Evolutionary conservation across 1,139 yeast genomes (phyloP).

Genomic region (Geotrichum candidum): DNA sequence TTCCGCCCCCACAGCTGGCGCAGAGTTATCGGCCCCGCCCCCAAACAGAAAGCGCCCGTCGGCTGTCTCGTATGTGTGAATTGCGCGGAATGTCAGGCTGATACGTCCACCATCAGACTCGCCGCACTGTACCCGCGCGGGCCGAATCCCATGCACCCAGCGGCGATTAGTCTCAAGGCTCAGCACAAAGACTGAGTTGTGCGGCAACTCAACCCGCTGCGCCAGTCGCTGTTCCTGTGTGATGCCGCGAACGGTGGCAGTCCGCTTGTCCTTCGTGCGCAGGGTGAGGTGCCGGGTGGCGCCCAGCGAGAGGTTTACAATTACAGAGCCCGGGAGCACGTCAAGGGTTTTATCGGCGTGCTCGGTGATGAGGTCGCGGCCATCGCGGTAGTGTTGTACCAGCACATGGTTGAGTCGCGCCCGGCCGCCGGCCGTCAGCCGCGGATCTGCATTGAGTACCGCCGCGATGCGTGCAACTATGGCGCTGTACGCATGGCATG

Average conservation of each 20-base stretch:
- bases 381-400: conserved; percentile 22
- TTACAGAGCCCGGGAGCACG: conserved; percentile 20
- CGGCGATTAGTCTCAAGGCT: conserved; percentile 20
- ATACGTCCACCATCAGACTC: conserved; percentile 18
- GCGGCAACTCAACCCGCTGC: conserved; percentile 16
- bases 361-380: conserved; percentile 22
- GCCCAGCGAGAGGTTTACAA: conserved; percentile 22
- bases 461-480: conserved; percentile 14
- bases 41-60: conserved; percentile 19
- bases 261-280: conserved; percentile 15
- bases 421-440: not conserved
- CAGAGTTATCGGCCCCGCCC: conserved; percentile 14
- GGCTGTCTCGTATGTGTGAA: conserved; percentile 18
- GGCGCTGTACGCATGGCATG: conserved; percentile 15
- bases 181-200: conserved; percentile 21
- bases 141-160: conserved; percentile 23
- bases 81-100: conserved; percentile 21
- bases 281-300: conserved; percentile 20
- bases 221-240: not conserved
- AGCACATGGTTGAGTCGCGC: conserved; percentile 20
- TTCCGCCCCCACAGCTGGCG: not conserved
- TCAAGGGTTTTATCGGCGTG: conserved; percentile 25
- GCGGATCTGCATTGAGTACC: conserved; percentile 7
- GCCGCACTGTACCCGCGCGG: conserved; percentile 12
- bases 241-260: not conserved